Evolutionary conservation across 2,329 filamentous ascomycete genomes (phyloP).

Genomic region (Penicillium sp.): DNA sequence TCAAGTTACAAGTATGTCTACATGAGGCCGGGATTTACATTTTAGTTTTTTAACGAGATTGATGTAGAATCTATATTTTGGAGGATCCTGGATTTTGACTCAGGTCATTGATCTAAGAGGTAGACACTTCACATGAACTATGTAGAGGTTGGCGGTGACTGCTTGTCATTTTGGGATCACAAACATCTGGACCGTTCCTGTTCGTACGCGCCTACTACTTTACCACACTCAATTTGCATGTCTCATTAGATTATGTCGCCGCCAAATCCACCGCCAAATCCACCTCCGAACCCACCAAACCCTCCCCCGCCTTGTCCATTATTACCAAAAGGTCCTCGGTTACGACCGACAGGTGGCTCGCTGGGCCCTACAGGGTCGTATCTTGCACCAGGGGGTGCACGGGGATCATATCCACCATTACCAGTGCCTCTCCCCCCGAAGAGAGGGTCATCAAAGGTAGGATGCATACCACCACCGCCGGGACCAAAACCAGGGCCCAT

Average conservation of each 20-base stretch:
- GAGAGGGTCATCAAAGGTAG: conserved; percentile 86
- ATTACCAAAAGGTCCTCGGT: conserved; percentile 45
- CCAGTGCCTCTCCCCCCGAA: conserved; percentile 60
- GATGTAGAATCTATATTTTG: no score
- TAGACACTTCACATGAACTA: not conserved
- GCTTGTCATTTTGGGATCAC: not conserved
- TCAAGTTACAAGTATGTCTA: conserved; percentile 3
- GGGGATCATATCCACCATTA: conserved; percentile 59
- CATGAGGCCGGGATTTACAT: not conserved
- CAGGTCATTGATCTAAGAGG: no score
- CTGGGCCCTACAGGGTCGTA: conserved; percentile 84
- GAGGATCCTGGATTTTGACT: no score
- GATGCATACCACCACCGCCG: conserved; percentile 82
- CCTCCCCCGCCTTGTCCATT: conserved; percentile 33
- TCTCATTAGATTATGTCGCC: conserved; percentile 41
- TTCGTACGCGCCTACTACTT: not conserved
- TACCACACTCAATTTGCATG: not conserved
- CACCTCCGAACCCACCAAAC: conserved; percentile 57
- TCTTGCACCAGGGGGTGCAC: conserved; percentile 79
- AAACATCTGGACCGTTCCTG: not conserved
- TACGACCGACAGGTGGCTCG: conserved; percentile 48
- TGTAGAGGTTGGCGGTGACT: not conserved
- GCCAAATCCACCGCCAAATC: conserved; percentile 45
- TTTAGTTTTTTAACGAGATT: no score
- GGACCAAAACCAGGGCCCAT: conserved; percentile 61